Base-by-base conservation (phyloP, 192 early-diverging fungal genomes). In the Lobosporangium transversale region DNA sequence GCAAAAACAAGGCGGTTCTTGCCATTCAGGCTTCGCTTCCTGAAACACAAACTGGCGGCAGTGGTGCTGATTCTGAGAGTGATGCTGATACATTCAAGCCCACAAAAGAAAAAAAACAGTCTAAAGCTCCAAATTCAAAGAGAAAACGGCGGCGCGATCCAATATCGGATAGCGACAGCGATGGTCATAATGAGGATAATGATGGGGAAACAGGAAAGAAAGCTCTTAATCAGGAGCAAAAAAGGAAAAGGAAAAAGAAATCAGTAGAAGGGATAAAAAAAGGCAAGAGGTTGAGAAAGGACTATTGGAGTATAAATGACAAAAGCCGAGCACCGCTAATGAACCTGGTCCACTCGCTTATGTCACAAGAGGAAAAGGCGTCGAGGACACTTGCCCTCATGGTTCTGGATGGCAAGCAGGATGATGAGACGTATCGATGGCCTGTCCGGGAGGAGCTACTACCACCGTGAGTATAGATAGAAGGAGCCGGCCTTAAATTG, bases 401-500 rank as follows among this genome's bases (percentile, higher is more conserved):
- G 23, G 60, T 47, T 4, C 26, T 62, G 35, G 60, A 62, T 42
- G 60, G 60, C 2, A 2, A 15, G 9, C 3, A 6, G 4, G 35
- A 49, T 15, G 48, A 53, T 21, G 60, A 62, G 60, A 62, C 58
- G 20, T 76, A 76, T 43, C 59, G 73, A 4, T 76, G 73, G 73
- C 73, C 73, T 31, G 53, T 76, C 17, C 73, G 59, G 8, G 64
- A 76, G n/a, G 48, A 54, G 0, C 32, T 67, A 5, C 50, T 76
- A 4, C 59, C 58, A 18, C 7, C 49, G 73, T 76, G 62, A 32
- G 73, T 47, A 6, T 14, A 21, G 32, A 3, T 9, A 14, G n/a
- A n/a, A n/a, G n/a, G n/a, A n/a, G n/a, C n/a, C n/a, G n/a, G n/a
- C n/a, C n/a, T n/a, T n/a, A n/a, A n/a, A n/a, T n/a, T n/a, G n/a